Percentiles rank a stretch among this genome's conserved stretches.
Conservation (phyloP, 2,329 filamentous ascomycete genomes). For the Trichoderma sp. region DNA sequence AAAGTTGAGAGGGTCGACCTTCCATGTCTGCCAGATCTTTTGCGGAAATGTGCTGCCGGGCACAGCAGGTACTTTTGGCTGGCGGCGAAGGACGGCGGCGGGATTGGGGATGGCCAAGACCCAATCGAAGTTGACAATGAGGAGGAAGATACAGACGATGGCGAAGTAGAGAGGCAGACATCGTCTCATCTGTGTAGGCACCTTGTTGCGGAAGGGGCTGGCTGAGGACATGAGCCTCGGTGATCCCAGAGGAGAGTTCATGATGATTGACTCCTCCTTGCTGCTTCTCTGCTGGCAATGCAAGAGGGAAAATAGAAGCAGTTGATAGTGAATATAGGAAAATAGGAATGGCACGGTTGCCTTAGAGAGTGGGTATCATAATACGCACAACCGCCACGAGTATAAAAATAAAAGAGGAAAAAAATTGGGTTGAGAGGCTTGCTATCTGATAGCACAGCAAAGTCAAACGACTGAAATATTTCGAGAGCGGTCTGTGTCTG, state of each 20-base stretch:
- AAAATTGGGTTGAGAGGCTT: not conserved
- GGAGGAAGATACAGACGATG: slow-evolving; percentile 49
- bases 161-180: slow-evolving; percentile 52
- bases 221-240: slow-evolving; percentile 46
- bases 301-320: not conserved
- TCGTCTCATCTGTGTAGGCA: slow-evolving; percentile 40
- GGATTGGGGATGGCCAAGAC: slow-evolving; percentile 40
- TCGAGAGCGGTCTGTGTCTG: not conserved
- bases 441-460: not conserved
- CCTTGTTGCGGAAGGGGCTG: slow-evolving; percentile 28
- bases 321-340: not conserved
- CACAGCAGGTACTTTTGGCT: slow-evolving; percentile 28
- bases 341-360: not conserved
- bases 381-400: slow-evolving; percentile 2
- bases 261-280: slow-evolving; percentile 30
- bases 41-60: slow-evolving; percentile 53
- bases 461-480: not conserved
- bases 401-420: not conserved
- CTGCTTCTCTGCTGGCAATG: not conserved
- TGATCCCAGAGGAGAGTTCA: slow-evolving; percentile 43
- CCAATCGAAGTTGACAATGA: slow-evolving; percentile 52
- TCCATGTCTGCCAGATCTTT: slow-evolving; percentile 81
- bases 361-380: slow-evolving; percentile 9
- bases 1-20: slow-evolving; percentile 68
- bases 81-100: slow-evolving; percentile 30